Percentiles rank a stretch among this genome's conserved stretches.
Conservation (phyloP, 1,139 yeast species). For the Zygosaccharomyces pseudobailii region DNA sequence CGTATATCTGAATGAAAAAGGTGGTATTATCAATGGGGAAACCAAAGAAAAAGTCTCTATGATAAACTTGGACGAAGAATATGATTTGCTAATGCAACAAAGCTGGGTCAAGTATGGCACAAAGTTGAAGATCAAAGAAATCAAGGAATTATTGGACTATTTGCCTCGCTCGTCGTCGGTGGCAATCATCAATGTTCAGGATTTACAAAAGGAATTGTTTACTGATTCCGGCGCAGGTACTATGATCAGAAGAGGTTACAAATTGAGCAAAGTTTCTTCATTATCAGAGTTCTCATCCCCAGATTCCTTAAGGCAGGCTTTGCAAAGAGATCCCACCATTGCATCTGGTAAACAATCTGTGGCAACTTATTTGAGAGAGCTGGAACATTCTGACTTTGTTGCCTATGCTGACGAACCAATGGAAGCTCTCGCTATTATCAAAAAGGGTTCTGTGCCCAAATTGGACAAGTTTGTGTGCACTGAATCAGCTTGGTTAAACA, state of each 20-base stretch:
- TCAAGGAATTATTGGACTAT: constrained; percentile 87
- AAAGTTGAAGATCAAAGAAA: constrained; percentile 91
- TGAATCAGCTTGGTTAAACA: constrained; percentile 93
- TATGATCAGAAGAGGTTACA: constrained; percentile 93
- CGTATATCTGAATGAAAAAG: constrained; percentile 94
- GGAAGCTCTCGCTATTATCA: constrained; percentile 87
- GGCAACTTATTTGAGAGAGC: constrained; percentile 72
- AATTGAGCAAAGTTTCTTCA: constrained; percentile 65
- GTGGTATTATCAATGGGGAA: constrained; percentile 90
- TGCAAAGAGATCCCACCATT: constrained; percentile 73
- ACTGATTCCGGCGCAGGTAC: constrained; percentile 99
- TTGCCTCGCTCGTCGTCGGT: constrained; percentile 96
- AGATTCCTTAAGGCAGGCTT: constrained; percentile 70
- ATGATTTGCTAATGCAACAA: constrained; percentile 82
- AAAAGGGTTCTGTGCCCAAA: constrained; percentile 50
- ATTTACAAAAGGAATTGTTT: constrained; percentile 92
- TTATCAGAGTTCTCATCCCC: constrained; percentile 65
- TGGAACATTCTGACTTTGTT: constrained; percentile 61
- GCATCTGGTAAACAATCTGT: constrained; percentile 67
- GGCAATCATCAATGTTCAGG: constrained; percentile 92
- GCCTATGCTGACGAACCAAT: constrained; percentile 94
- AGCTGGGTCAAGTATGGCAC: constrained; percentile 99
- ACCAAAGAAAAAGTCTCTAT: constrained; percentile 86
- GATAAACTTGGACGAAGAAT: constrained; percentile 94
- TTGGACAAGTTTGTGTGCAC: constrained; percentile 85